phyloP scores from a whole-genome alignment of 2,329 filamentous ascomycete genomes.

The Trichoderma sp. region DNA sequence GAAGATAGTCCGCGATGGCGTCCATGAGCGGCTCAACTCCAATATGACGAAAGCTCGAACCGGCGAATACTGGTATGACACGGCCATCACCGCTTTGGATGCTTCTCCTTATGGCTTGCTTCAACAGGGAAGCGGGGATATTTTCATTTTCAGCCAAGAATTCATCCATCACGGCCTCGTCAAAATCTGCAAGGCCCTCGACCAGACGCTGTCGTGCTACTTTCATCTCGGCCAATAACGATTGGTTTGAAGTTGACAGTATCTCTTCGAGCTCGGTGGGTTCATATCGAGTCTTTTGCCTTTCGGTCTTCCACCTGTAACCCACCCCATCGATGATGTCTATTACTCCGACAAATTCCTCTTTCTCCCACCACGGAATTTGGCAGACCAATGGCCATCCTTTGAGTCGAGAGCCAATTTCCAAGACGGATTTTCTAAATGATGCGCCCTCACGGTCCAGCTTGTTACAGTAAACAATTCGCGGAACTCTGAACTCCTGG shows the following conservation, averaged over 20 bases:
- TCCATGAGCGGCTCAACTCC: constrained; percentile 91
- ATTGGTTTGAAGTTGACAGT: constrained; percentile 45
- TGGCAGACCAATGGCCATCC: constrained; percentile 91
- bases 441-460: constrained; percentile 73
- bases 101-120: constrained; percentile 69
- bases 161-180: constrained; percentile 79
- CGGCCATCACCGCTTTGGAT: constrained; percentile 66
- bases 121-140: constrained; percentile 65
- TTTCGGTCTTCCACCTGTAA: constrained; percentile 63
- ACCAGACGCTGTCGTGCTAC: constrained; percentile 74
- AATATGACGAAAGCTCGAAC: constrained; percentile 90
- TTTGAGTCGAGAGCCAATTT: constrained; percentile 75
- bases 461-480: constrained; percentile 76
- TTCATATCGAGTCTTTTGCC: constrained; percentile 38
- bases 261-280: constrained; percentile 37
- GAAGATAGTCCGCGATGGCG: constrained; percentile 82
- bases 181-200: constrained; percentile 82
- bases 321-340: constrained; percentile 76
- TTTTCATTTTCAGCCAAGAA: constrained; percentile 79
- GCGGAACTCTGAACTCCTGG: constrained; percentile 78
- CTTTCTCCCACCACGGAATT: constrained; percentile 89
- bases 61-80: constrained; percentile 85
- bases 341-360: constrained; percentile 77
- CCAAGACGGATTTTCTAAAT: constrained; percentile 81
- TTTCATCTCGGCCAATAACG: constrained; percentile 65